These are phyloP conservation scores for Maudiozyma barnettii DNA, from an alignment of 805 yeast genomes.

Conservation along the genomic window DNA sequence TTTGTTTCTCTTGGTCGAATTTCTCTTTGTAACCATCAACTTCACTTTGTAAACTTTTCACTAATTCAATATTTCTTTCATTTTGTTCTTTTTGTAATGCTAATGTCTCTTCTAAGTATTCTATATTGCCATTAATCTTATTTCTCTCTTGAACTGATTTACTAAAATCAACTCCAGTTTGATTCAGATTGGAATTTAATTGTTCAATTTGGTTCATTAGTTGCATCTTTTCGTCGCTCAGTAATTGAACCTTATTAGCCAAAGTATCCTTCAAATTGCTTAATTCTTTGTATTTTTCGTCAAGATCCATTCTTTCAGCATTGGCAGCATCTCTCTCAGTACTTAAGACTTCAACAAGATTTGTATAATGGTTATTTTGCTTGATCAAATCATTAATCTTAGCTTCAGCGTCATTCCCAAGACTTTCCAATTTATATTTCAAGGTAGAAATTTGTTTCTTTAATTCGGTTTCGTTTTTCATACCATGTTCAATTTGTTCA, in stretches of 20 bases:
- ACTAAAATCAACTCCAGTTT: constrained; percentile 9
- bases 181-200: constrained; percentile 29
- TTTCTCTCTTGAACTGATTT: constrained; percentile 16
- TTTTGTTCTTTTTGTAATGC: constrained; percentile 25
- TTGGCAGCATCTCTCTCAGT: constrained; percentile 35
- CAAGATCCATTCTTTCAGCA: constrained; percentile 37
- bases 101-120: constrained; percentile 24
- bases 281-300: constrained; percentile 37
- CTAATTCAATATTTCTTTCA: constrained; percentile 28
- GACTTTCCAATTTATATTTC: constrained; percentile 48
- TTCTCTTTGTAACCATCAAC: constrained; percentile 26
- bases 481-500: constrained; percentile 42
- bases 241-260: constrained; percentile 49
- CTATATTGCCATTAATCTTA: constrained; percentile 14
- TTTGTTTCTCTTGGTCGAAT: constrained; percentile 38
- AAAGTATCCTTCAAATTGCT: constrained; percentile 46
- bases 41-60: constrained; percentile 29
- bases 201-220: constrained; percentile 42
- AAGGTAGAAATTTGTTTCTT: constrained; percentile 56
- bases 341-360: constrained; percentile 33
- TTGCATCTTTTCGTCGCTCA: constrained; percentile 53
- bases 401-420: constrained; percentile 32
- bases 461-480: constrained; percentile 57
- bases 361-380: constrained; percentile 36
- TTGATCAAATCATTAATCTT: constrained; percentile 33